Evolutionary conservation across 345 rosid species (phyloP).

Genomic region (Populus tremula): DNA sequence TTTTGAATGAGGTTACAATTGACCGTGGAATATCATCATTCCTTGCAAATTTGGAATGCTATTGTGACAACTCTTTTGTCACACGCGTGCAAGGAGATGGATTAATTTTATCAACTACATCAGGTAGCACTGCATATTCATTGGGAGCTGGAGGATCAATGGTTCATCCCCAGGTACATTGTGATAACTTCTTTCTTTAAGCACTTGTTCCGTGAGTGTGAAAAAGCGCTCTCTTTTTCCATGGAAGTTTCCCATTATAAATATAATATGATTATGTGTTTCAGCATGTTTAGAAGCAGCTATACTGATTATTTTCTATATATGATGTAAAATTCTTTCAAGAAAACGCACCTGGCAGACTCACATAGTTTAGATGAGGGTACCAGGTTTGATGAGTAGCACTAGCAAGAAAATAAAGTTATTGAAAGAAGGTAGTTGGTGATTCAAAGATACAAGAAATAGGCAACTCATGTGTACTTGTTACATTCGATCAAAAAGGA

Average conservation of each 20-base stretch:
- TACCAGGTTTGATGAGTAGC: neutral
- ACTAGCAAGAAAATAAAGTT: neutral
- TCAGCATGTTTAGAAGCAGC: neutral
- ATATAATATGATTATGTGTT: neutral
- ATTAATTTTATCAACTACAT: conserved; percentile 85
- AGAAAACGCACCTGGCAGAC: neutral
- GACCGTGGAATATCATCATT: conserved; percentile 94
- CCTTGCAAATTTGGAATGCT: conserved; percentile 97
- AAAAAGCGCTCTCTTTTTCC: neutral
- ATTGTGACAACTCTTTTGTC: conserved; percentile 87
- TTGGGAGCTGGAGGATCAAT: conserved; percentile 99
- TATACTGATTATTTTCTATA: neutral
- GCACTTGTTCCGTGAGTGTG: neutral
- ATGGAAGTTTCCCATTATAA: neutral
- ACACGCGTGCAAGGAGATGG: conserved; percentile 99
- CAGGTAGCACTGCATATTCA: conserved; percentile 99
- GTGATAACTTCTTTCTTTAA: neutral
- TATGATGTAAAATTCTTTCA: neutral
- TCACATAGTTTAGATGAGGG: neutral
- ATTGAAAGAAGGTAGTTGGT: neutral
- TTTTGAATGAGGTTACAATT: conserved; percentile 93
- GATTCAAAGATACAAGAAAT: neutral
- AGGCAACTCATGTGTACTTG: neutral
- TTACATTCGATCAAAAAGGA: neutral
- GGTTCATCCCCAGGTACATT: conserved; percentile 98